These are phyloP conservation scores for Chrysoporthe deuterocubensis DNA, from an alignment of 2,329 filamentous ascomycete genomes.

Conservation along the genomic window DNA sequence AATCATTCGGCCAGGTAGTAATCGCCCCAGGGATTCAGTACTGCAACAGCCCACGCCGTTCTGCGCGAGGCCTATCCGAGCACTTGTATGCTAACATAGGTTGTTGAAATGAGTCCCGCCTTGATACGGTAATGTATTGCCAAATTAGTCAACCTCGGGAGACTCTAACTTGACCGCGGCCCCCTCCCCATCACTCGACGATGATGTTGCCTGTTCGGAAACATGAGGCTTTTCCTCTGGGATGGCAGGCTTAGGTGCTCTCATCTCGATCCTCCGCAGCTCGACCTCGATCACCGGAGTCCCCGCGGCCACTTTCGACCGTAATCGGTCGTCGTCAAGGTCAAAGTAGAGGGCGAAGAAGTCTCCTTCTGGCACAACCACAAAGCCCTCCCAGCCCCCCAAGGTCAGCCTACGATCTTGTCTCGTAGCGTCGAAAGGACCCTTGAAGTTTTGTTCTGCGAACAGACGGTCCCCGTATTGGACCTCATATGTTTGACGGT, in stretches of 20 bases:
- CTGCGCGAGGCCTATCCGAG: neutral
- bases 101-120: neutral
- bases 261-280: constrained; percentile 54
- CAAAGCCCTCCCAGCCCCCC: constrained; percentile 55
- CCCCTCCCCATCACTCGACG: neutral
- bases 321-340: constrained; percentile 49
- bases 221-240: neutral
- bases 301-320: constrained; percentile 49
- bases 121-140: neutral
- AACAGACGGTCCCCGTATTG: constrained; percentile 50
- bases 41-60: neutral
- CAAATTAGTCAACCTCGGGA: constrained; percentile 22
- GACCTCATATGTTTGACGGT: constrained; percentile 49
- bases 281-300: constrained; percentile 60
- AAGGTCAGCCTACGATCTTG: constrained; percentile 56
- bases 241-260: constrained; percentile 11
- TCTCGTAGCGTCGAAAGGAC: constrained; percentile 56
- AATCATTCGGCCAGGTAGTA: neutral
- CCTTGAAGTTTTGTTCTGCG: constrained; percentile 49
- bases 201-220: neutral
- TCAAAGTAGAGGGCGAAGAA: constrained; percentile 55
- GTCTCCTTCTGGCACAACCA: constrained; percentile 49
- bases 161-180: constrained; percentile 19
- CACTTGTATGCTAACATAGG: too few species aligned
- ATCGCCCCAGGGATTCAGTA: neutral